Conservation (phyloP, 176 grass and related monocot species). For the Dactylis glomerata region DNA sequence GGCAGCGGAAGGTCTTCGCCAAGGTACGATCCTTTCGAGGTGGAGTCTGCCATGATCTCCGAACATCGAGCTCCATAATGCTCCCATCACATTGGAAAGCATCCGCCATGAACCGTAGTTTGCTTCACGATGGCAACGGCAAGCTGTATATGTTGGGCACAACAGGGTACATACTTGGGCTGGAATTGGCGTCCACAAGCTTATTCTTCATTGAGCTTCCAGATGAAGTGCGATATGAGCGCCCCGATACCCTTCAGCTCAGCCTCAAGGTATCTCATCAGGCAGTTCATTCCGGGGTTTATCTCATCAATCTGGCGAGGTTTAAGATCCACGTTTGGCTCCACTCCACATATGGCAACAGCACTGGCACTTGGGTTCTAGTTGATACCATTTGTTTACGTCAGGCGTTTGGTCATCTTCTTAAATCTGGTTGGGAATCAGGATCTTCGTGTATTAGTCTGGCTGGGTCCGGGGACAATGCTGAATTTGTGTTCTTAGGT, state of each 20-base stretch:
- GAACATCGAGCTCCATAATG: not conserved
- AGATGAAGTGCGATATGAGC: not conserved
- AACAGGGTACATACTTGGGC: constrained; percentile 1
- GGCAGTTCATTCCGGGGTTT: not conserved
- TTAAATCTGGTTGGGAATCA: not conserved
- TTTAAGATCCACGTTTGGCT: constrained; percentile 14
- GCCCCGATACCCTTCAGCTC: not conserved
- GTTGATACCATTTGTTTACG: constrained; percentile 7
- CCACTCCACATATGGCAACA: not conserved
- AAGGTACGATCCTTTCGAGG: not conserved
- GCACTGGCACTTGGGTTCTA: not conserved
- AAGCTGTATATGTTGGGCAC: constrained; percentile 11
- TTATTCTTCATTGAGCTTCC: constrained; percentile 1
- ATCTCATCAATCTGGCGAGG: not conserved
- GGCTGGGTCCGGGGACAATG: constrained; percentile 13
- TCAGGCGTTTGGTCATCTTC: constrained; percentile 15
- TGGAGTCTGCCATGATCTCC: not conserved
- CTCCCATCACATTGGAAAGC: not conserved
- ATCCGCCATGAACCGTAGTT: not conserved
- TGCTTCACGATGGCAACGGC: not conserved
- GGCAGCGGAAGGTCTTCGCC: not conserved
- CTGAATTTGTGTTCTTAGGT: constrained; percentile 12
- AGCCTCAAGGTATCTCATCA: not conserved
- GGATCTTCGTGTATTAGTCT: not conserved
- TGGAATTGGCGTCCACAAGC: not conserved